Base-by-base conservation (phyloP, 106 monocot species). In the Alisma plantagoaquatica region DNA sequence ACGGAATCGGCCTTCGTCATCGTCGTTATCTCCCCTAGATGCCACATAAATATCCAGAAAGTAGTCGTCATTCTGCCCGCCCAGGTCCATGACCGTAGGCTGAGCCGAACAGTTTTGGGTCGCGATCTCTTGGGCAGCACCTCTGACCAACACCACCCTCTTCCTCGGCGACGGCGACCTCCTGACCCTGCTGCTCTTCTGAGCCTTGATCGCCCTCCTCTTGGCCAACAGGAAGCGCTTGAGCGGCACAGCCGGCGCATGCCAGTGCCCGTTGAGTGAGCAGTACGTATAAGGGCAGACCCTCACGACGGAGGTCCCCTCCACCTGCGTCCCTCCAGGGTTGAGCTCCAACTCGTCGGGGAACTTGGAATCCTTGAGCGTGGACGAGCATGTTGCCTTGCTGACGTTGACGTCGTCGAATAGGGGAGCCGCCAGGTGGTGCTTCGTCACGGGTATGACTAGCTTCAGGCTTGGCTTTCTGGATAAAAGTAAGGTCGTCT, bases 231-330 rank as follows among this genome's bases (percentile, higher is more conserved):
- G 9, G 59, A 91, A 78, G 9, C 49, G 26, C 48, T 63, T 75
- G 9, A 91, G 55, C 0, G 81, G 66, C 45, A 71, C 62, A 49
- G 68, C 28, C 29, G 44, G 29, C 27, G 46, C 53, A 32, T 81
- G 75, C 10, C 33, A 46, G 38, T 81, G 77, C 22, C 70, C 65
- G 29, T 91, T 85, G 20, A 91, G 38, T 10, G 81, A 81, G 60
- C 91, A 91, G 60, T 81, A 78, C 0, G 61, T 53, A 27, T 77
- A 91, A 23, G 69, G 63, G 52, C 91, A 91, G 31, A 72, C 74
- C 56, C 46, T 70, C 25, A 54, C 11, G 2, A 27, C 62, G 1
- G 79, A 80, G 20, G 73, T 65, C 31, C 66, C 74, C 19, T 77
- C 65, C 1, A 61, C 21, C 43, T 75, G 71, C 1, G 59, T 64